Percentiles rank a stretch among this genome's conserved stretches.
phyloP scores from a whole-genome alignment of 306 rosid species.

The Quercus variabilis region DNA sequence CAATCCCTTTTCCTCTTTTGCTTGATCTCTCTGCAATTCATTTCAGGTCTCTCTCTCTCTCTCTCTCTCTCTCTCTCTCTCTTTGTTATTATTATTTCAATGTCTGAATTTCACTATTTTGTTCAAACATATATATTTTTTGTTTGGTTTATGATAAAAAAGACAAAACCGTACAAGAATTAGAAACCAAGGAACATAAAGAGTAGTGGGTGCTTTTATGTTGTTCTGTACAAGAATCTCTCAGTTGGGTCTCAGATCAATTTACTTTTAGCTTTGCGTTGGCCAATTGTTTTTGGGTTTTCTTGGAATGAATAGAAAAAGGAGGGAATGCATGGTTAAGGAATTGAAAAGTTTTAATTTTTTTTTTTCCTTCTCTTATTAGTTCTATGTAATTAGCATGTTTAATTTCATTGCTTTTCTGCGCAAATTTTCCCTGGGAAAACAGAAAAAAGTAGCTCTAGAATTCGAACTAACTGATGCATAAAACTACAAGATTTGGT shows the following conservation, averaged over 20 bases:
- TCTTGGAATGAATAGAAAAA: no score
- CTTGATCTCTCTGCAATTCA: conserved; percentile 36
- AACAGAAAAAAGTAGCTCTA: neutral
- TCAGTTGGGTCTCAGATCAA: neutral
- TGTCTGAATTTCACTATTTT: neutral
- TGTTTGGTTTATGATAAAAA: neutral
- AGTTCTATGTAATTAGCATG: neutral
- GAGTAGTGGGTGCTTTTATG: neutral
- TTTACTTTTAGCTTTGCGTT: neutral
- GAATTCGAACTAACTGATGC: neutral
- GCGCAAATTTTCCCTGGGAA: neutral
- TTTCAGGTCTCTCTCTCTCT: conserved; percentile 35
- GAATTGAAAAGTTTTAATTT: neutral
- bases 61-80: neutral
- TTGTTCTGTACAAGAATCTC: neutral
- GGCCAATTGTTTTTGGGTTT: no score
- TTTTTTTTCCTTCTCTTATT: neutral
- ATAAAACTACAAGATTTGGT: neutral
- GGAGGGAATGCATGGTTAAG: no score
- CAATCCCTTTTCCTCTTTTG: conserved; percentile 27
- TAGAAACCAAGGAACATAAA: neutral
- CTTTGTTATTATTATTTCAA: neutral
- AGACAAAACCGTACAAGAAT: neutral
- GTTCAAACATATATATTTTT: neutral
- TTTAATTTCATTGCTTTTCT: neutral